Evolutionary conservation across 1,284 basidiomycete species (phyloP).

Genomic region (Wallemia mellicola): DNA sequence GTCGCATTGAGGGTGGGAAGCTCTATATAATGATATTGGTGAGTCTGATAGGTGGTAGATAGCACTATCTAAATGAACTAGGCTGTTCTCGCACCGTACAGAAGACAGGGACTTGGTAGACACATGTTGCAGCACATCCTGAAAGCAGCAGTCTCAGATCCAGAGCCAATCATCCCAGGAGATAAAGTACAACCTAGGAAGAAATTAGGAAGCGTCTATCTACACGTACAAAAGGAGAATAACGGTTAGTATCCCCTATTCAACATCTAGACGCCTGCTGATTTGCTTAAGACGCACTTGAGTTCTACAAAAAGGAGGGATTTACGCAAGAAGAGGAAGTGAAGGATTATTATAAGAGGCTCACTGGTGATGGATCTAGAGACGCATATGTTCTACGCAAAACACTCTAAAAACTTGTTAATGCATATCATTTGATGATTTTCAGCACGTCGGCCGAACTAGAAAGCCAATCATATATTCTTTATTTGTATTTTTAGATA

Average conservation of each 20-base stretch:
- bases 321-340: constrained; percentile 32
- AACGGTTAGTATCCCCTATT: constrained; percentile 3
- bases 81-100: constrained; percentile 32
- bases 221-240: constrained; percentile 50
- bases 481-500: too few relatives aligned
- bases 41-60: too few relatives aligned
- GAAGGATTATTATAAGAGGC: constrained; percentile 51
- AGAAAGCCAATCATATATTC: too few relatives aligned
- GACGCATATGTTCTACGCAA: not conserved
- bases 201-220: constrained; percentile 33
- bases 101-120: constrained; percentile 36
- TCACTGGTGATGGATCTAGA: constrained; percentile 13
- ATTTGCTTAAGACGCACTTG: constrained; percentile 27
- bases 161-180: constrained; percentile 17
- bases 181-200: not conserved
- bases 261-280: too few relatives aligned
- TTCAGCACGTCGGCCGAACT: too few relatives aligned
- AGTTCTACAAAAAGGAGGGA: constrained; percentile 44
- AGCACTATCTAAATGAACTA: too few relatives aligned
- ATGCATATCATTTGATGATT: too few relatives aligned
- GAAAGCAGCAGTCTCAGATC: constrained; percentile 25
- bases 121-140: constrained; percentile 32
- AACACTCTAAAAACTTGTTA: not conserved
- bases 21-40: constrained; percentile 44
- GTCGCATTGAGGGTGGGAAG: constrained; percentile 28